Evolutionary conservation across 352 stramenopile species (phyloP), one percentile per base, ranked within the genome.

Genomic region (Globisporangium nagaii): DNA sequence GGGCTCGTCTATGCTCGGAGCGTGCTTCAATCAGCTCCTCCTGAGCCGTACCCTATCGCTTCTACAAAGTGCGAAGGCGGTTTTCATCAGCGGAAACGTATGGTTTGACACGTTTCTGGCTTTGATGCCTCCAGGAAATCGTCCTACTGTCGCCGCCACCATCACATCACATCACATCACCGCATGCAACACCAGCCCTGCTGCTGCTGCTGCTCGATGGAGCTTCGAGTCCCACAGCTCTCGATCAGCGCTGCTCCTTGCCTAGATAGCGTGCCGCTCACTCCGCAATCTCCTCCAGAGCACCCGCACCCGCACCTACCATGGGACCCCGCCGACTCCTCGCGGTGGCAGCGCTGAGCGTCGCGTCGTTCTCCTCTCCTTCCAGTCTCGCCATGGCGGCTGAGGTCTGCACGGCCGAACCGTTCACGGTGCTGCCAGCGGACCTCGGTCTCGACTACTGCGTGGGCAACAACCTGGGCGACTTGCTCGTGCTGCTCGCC

Each of bases 391-490:
- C 75, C 43, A 17, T 56, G n/a, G 56, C 62, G 27, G 56, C 73
- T n/a, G n/a, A n/a, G n/a, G n/a, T n/a, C 25, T 84, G 76, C 60
- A 68, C 74, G 12, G 66, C 62, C 39, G 68, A 79, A 36, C 57
- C 82, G 32, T 70, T 62, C 46, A 66, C 55, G 2, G 39, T 84
- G 32, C 73, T 75, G 7, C 48, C 58, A 13, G 63, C 72, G 3
- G 71, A 60, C 7, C 43, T 35, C 19, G 74, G 74, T 4, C 50
- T 87, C 10, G 69, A 72, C 41, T 66, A 65, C 19, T 87, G 76
- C 61, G 57, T 82, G 19, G 74, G 71, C 37, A 73, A 60, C 53
- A 87, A 87, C 60, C 53, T 84, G 25, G 66, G 63, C 27, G 48
- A 65, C 30, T 56, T 87, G 9, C 65, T 75, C 25, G 53, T 55